phyloP scores from a whole-genome alignment of 2,329 filamentous ascomycete species.

The Orbilia ellipsospora region DNA sequence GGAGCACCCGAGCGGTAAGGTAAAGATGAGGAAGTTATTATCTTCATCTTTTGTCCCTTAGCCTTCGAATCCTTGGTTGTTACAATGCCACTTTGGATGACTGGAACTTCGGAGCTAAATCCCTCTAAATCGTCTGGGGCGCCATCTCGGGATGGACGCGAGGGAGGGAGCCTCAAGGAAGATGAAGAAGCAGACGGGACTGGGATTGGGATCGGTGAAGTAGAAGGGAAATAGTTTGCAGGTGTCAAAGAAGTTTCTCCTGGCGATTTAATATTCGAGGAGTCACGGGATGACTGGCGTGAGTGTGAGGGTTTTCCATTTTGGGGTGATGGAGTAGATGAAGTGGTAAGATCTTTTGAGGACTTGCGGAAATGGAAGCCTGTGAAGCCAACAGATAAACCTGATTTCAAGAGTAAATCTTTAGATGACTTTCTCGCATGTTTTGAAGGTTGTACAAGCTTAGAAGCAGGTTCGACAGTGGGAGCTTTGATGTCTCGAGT shows the following conservation, averaged over 20 bases:
- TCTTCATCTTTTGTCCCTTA: slow-evolving; percentile 50
- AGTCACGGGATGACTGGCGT: slow-evolving; percentile 49
- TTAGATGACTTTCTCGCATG: slow-evolving; percentile 37
- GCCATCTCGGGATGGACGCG: slow-evolving; percentile 43
- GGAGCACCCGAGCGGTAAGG: slow-evolving; percentile 38
- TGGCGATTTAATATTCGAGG: slow-evolving; percentile 44
- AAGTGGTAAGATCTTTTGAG: slow-evolving; percentile 40
- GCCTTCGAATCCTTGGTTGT: slow-evolving; percentile 42
- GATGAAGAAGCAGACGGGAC: slow-evolving; percentile 44
- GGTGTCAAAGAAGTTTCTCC: slow-evolving; percentile 35
- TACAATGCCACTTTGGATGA: slow-evolving; percentile 50
- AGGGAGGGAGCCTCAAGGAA: slow-evolving; percentile 44
- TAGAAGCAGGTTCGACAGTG: slow-evolving; percentile 12
- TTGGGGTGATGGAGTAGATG: slow-evolving; percentile 39
- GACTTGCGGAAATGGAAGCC: slow-evolving; percentile 43
- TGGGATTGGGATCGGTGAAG: slow-evolving; percentile 50
- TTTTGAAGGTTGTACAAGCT: slow-evolving; percentile 20
- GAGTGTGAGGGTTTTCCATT: slow-evolving; percentile 40
- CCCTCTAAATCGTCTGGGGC: slow-evolving; percentile 47
- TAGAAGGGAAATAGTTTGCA: slow-evolving; percentile 41
- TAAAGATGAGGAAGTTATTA: slow-evolving; percentile 49
- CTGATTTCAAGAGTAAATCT: slow-evolving; percentile 39
- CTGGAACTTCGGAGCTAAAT: slow-evolving; percentile 37
- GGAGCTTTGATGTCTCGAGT: slow-evolving; percentile 26
- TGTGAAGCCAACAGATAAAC: slow-evolving; percentile 30